Base-by-base conservation (phyloP, 2,329 filamentous ascomycete species). In the Penicillium verrucosum region DNA sequence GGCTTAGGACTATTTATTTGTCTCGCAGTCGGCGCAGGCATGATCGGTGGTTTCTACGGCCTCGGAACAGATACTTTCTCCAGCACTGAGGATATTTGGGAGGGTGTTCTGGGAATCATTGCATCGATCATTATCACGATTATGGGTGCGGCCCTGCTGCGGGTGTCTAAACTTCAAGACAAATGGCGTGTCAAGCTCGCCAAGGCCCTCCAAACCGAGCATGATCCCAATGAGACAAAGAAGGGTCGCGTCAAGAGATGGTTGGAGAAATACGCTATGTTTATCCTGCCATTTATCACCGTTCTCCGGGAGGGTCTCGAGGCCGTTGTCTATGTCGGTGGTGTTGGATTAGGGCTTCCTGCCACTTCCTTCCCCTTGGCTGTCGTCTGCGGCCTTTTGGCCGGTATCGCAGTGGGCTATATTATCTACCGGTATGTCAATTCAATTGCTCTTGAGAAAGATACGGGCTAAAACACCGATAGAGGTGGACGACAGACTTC, bases 231-330 rank as follows among this genome's bases (percentile, higher is more conserved):
- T n/a, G 70, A 70, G 12, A 72, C 73, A 11, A 67, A 72, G 3
- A 73, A 72, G 16, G 75, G 71, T 5, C 76, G 75, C 5, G 74
- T 92, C 60, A 88, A 88, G 74, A 75, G 78, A 54, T 89, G 84
- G 76, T 75, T 80, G 21, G 87, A 92, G 72, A 91, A 89, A 72
- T 94, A 96, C 69, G 85, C 87, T 68, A 90, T 96, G 88, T 94
- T 95, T 71, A 74, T 90, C 44, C 78, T 96, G 53, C 92, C 92
- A 1, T 95, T 96, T 74, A 81, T 96, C 70, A 96, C 91, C 0
- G 88, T 94, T n/a, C 77, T 96, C 14, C 81, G 92, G 36, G 91
- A 96, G 72, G 92, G 91, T 3, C 83, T 96, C 30, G 92, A 96
- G 72, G 90, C 89, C 0, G 87, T 96, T 36, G 83, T 96, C 25